Conservation (phyloP, 2,329 filamentous ascomycete genomes). For the Aspergillus proliferans region DNA sequence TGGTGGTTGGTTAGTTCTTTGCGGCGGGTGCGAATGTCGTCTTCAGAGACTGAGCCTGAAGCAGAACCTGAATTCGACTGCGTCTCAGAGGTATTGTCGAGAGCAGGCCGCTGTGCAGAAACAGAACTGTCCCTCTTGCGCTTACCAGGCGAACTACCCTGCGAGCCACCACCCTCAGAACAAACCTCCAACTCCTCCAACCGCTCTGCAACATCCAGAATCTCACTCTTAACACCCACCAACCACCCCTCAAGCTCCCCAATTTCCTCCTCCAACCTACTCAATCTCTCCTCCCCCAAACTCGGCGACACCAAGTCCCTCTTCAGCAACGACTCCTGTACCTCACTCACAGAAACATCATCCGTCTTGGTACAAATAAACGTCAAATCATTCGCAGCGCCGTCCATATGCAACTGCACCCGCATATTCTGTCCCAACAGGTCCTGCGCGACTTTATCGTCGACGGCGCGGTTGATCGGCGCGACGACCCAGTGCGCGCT, state of each 20-base stretch:
- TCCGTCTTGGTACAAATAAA: constrained; percentile 62
- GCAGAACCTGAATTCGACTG: background rate
- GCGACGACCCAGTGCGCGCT: constrained; percentile 9
- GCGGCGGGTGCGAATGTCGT: background rate
- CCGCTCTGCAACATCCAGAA: background rate
- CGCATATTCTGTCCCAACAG: constrained; percentile 54
- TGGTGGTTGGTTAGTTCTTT: background rate
- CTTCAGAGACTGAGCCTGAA: background rate
- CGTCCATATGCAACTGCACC: constrained; percentile 55
- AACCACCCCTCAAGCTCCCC: background rate
- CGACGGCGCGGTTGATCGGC: constrained; percentile 52
- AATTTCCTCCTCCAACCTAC: constrained; percentile 7
- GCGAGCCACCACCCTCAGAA: no score
- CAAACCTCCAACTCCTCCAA: no score
- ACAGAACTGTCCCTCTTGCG: background rate
- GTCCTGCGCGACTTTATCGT: constrained; percentile 53
- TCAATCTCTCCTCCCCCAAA: background rate
- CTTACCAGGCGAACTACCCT: background rate
- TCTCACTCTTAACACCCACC: background rate
- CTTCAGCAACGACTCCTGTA: constrained; percentile 31
- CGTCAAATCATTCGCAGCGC: constrained; percentile 48
- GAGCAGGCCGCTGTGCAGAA: background rate
- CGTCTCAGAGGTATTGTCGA: background rate
- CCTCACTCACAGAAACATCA: constrained; percentile 49
- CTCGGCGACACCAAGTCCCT: constrained; percentile 18